Percentiles rank a stretch among this genome's conserved stretches.
These are phyloP conservation scores for Phytophthora pistaciae DNA, from an alignment of 352 stramenopile species.

Conservation along the genomic window DNA sequence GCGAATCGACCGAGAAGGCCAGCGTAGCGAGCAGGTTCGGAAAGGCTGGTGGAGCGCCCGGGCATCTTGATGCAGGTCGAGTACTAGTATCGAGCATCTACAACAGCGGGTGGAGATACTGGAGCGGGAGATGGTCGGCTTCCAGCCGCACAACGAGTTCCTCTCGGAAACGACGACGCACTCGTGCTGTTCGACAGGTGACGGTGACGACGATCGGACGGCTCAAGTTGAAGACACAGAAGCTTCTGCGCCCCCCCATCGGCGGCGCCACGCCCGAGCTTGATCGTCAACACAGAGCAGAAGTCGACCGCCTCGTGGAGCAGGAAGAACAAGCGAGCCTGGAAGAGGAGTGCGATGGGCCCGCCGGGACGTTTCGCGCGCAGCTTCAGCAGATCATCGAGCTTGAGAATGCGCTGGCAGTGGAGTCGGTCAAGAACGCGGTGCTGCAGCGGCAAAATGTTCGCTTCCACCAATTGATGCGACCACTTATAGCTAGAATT, in stretches of 20 bases:
- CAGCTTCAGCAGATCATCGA: slow-evolving; percentile 19
- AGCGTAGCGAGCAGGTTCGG: not conserved
- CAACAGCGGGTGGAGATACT: slow-evolving; percentile 27
- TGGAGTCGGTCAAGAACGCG: slow-evolving; percentile 7
- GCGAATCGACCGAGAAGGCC: not conserved
- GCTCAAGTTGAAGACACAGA: not conserved
- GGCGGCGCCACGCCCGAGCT: not conserved
- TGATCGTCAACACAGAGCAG: not conserved
- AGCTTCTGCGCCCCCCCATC: not conserved
- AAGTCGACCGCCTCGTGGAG: slow-evolving; percentile 3
- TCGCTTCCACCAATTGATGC: slow-evolving; percentile 14
- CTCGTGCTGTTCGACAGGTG: slow-evolving; percentile 1
- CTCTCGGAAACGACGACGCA: slow-evolving; percentile 5
- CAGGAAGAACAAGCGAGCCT: slow-evolving; percentile 5
- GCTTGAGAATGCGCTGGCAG: slow-evolving; percentile 22
- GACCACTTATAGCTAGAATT: slow-evolving; percentile 7
- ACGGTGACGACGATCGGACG: not conserved
- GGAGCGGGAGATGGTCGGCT: slow-evolving; percentile 21
- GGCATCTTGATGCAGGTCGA: slow-evolving; percentile 6
- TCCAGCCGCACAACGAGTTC: slow-evolving; percentile 19
- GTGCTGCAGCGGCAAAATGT: slow-evolving; percentile 15
- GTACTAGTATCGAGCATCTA: slow-evolving; percentile 12
- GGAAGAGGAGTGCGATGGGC: not conserved
- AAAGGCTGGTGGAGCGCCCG: not conserved
- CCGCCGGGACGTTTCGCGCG: slow-evolving; percentile 4